Base-by-base conservation (phyloP, 305 asterid genomes). In the Fraxinus velutina region DNA sequence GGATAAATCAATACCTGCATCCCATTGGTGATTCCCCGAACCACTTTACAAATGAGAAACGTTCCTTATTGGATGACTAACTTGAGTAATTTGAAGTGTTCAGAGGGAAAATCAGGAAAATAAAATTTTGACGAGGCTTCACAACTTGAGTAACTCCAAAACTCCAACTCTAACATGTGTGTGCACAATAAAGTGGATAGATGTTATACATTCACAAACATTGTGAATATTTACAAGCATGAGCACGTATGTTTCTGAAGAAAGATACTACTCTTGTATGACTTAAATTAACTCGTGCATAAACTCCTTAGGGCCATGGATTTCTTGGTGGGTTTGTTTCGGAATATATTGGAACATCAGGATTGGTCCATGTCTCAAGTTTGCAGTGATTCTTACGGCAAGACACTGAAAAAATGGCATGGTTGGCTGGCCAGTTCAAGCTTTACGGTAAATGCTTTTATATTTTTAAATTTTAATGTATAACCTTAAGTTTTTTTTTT, bases 381-480 rank as follows among this genome's bases (percentile, higher is more conserved):
- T 88, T 92, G 97, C 88, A 77, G 88, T 79, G 96, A 96, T 73
- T 93, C 99, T 82, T 96, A 96, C 81, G 81, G 15, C 82, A 91
- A 90, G 89, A 96, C 98, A n/a, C 89, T 96, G 86, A 92, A 96
- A 86, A 88, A 94, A 86, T 96, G 92, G 91, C 99, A 96, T 84
- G 97, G 99, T 71, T 96, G 98, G 99, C 89, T 96, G 33, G 99
- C 99, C 78, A 94, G 99, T 90, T 92, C 98, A 77, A 92, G 94
- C 88, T 96, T 94, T 84, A 71, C 93, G 92, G 99, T 96, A 84
- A 81, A 37, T 72, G 50, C 81, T 79, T 83, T 73, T 27, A 34
- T 75, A 42, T 12, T 19, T 60, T 60, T 60, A 60, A 21, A 60
- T 17, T 60, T 60, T 60, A 17, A 60, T 5, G 24, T 21, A n/a